Percentiles rank a stretch among this genome's conserved stretches.
Conservation (phyloP, 306 rosid genomes). For the Castanea crenata region DNA sequence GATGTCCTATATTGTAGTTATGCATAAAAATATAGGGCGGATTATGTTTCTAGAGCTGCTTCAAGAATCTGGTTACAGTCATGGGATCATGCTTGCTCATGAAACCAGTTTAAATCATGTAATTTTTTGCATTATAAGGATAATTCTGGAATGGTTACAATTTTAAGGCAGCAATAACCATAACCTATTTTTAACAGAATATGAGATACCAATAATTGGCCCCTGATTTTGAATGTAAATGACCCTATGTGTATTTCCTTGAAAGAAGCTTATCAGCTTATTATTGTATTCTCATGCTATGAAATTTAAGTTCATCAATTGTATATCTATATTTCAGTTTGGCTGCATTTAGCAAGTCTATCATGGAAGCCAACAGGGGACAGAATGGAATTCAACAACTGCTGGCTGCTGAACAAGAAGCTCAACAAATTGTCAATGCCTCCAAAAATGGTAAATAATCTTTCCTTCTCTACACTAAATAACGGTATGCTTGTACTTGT, state of each 20-base stretch:
- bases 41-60: no score
- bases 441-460: constrained; percentile 66
- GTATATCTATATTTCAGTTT: background rate
- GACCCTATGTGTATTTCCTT: background rate
- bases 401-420: constrained; percentile 96
- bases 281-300: background rate
- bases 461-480: background rate
- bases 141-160: no score
- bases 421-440: constrained; percentile 87
- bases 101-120: no score
- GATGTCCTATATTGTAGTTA: no score
- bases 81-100: no score
- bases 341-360: background rate
- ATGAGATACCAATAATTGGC: background rate
- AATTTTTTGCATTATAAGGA: no score
- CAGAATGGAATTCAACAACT: constrained; percentile 95
- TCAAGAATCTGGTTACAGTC: no score
- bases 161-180: background rate
- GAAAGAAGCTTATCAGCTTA: background rate
- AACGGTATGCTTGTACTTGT: background rate
- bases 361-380: constrained; percentile 78
- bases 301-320: background rate
- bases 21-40: no score
- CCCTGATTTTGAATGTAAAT: background rate
- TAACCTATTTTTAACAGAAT: background rate